Base-by-base conservation (phyloP, 352 stramenopile species). In the Globisporangium middletonii region DNA sequence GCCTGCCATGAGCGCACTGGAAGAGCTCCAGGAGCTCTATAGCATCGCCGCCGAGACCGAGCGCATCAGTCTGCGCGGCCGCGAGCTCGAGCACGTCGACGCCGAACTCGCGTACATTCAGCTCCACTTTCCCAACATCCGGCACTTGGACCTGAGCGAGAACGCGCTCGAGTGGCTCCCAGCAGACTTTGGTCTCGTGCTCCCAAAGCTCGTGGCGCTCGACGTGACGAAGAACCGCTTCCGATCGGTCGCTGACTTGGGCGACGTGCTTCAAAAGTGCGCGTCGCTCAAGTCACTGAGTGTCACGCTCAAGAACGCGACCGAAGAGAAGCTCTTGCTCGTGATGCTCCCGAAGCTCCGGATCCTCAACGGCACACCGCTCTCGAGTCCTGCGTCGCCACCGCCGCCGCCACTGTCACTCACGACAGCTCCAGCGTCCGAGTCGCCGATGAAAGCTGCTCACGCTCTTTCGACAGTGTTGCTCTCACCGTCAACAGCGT, bases 251-350 rank as follows among this genome's bases (percentile, higher is more conserved):
- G 61, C 65, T 2, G 69, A 72, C 4, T 59, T 91, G 5, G 68
- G 65, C 5, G 65, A 77, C 5, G 71, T 71, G 15, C 53, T 89
- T n/a, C 55, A 71, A 19, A 35, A 53, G 3, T 87, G 80, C 48
- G 45, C 59, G n/a, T 74, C 67, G 2, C 58, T 91, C 26, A 86
- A 86, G 43, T 87, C 75, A 38, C 67, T 91, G 19, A 80, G 72
- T 51, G 52, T 89, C 45, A 72, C 75, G 13, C 62, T 91, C 11
- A 70, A 58, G 27, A 79, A 59, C 33, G 52, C 69, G 33, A 67
- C 70, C 5, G 69, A 86, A 11, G 78, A 91, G 46, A 71, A 75
- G 27, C 51, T 87, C 18, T 47, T 91, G 9, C 63, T 75, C 7
- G 63, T 72, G 41, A 82, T 86, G 71, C 66, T 91, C 4, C 78